Evolutionary conservation across 2,329 filamentous ascomycete genomes (phyloP).

Genomic region (Clonostachys rosea): DNA sequence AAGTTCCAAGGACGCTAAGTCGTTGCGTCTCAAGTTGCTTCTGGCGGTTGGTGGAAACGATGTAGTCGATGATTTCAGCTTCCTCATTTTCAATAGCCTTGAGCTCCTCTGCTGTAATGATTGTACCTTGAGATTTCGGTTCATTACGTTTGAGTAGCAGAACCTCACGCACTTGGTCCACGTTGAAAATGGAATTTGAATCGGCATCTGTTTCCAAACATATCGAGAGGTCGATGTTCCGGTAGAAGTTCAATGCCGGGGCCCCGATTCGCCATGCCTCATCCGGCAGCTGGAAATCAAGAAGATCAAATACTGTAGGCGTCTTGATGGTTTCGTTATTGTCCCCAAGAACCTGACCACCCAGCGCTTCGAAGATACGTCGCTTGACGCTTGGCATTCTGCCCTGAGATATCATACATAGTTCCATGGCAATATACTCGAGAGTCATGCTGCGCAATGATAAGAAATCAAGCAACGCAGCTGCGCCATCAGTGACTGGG

Average conservation of each 20-base stretch:
- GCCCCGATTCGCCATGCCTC: conserved; percentile 43
- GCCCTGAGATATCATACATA: conserved; percentile 70
- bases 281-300: conserved; percentile 72
- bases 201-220: conserved; percentile 60
- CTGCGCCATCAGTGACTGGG: conserved; percentile 61
- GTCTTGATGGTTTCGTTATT: conserved; percentile 63
- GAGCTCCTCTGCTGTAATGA: conserved; percentile 45
- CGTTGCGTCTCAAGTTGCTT: conserved; percentile 52
- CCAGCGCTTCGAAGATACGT: conserved; percentile 66
- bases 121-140: conserved; percentile 38
- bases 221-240: conserved; percentile 61
- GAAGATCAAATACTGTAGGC: conserved; percentile 82
- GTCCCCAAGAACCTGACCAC: conserved; percentile 67
- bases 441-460: conserved; percentile 71
- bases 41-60: conserved; percentile 60
- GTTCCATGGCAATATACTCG: conserved; percentile 81
- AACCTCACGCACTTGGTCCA: conserved; percentile 69
- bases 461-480: conserved; percentile 73
- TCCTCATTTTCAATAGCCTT: conserved; percentile 53
- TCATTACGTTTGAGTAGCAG: conserved; percentile 66
- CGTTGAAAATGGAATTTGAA: conserved; percentile 56
- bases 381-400: conserved; percentile 67
- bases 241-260: conserved; percentile 55
- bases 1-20: conserved; percentile 69
- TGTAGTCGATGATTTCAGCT: conserved; percentile 52